Conservation (phyloP, 257 asterid genomes). For the Solanum piurae region DNA sequence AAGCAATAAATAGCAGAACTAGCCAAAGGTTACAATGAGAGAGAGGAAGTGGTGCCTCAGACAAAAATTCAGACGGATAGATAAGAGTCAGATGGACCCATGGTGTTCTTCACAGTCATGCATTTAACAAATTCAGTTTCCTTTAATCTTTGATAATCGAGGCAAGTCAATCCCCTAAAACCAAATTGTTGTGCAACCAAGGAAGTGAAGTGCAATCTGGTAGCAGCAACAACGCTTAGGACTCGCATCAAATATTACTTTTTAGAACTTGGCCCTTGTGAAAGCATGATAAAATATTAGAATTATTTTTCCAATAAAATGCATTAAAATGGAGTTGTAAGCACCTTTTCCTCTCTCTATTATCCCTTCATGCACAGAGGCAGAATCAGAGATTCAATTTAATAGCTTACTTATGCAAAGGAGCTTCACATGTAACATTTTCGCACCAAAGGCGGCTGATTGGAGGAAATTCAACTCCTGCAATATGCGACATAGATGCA, state of each 20-base stretch:
- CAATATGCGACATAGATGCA: conserved; percentile 68
- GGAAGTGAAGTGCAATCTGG: background rate
- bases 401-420: conserved; percentile 68
- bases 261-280: background rate
- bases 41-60: background rate
- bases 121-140: background rate
- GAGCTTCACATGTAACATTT: conserved; percentile 55
- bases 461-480: conserved; percentile 56
- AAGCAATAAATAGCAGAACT: background rate
- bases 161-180: background rate
- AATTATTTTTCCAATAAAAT: background rate
- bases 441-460: conserved; percentile 54
- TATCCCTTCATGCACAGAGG: conserved; percentile 16
- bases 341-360: conserved; percentile 12
- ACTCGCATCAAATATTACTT: background rate
- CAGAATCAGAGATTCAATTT: conserved; percentile 39
- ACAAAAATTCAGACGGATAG: background rate
- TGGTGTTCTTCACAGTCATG: background rate
- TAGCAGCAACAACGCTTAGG: background rate
- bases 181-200: background rate
- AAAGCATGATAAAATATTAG: background rate
- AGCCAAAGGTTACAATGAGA: background rate
- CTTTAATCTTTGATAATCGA: background rate
- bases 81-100: background rate
- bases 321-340: background rate